Percentiles rank a stretch among this genome's conserved stretches.
These are phyloP conservation scores for Lomentospora prolificans DNA, from an alignment of 2,329 filamentous ascomycete species.

Conservation along the genomic window DNA sequence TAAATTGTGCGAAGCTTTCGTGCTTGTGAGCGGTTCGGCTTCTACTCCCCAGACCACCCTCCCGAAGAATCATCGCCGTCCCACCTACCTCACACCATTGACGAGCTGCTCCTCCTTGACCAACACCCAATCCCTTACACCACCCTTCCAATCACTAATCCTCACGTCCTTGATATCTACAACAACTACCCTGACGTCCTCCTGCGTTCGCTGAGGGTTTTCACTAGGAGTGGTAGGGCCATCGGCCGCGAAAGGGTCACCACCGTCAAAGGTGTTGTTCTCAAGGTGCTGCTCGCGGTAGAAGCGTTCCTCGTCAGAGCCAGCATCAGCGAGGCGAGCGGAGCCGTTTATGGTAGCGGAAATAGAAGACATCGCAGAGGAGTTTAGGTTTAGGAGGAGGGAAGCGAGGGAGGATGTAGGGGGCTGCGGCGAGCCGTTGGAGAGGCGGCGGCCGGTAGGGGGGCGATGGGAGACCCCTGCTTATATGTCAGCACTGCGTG, in stretches of 20 bases:
- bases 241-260: slow-evolving; percentile 20
- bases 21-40: no score
- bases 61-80: no score
- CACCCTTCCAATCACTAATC: slow-evolving; percentile 93
- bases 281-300: slow-evolving; percentile 76
- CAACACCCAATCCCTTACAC: slow-evolving; percentile 67
- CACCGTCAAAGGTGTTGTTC: slow-evolving; percentile 78
- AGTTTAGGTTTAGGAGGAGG: slow-evolving; percentile 84
- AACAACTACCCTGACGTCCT: slow-evolving; percentile 78
- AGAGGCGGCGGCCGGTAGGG: slow-evolving; percentile 56
- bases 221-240: slow-evolving; percentile 18
- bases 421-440: slow-evolving; percentile 52
- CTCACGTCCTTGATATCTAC: slow-evolving; percentile 77
- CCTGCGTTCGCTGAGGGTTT: not conserved
- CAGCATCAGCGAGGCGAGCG: slow-evolving; percentile 61
- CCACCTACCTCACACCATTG: slow-evolving; percentile 32
- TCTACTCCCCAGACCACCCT: no score
- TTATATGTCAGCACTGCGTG: no score
- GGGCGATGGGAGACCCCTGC: slow-evolving; percentile 82
- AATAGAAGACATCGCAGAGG: slow-evolving; percentile 76
- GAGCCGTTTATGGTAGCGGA: slow-evolving; percentile 89
- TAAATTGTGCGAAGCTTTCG: not conserved
- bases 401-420: slow-evolving; percentile 67
- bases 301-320: slow-evolving; percentile 74
- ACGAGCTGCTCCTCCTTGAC: slow-evolving; percentile 24